Evolutionary conservation across 129 eudicot genomes (phyloP).

Genomic region (Helichrysum umbraculigerum): DNA sequence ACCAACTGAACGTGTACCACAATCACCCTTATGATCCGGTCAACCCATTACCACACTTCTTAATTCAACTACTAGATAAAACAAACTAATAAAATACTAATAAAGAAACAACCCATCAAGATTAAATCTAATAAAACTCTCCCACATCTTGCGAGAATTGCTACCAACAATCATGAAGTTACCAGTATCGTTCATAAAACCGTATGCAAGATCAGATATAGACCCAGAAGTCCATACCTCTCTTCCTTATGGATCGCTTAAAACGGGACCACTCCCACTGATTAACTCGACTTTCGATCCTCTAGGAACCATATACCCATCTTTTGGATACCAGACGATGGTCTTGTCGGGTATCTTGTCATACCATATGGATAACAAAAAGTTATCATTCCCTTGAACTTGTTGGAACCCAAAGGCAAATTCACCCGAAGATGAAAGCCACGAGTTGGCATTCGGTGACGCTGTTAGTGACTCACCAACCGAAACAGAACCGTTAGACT

Average conservation of each 20-base stretch:
- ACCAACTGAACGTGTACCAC: no score
- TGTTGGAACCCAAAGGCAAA: slow-evolving; percentile 56
- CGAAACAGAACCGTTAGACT: slow-evolving; percentile 23
- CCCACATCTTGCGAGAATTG: slow-evolving; percentile 39
- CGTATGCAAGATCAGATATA: slow-evolving; percentile 27
- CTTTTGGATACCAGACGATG: slow-evolving; percentile 49
- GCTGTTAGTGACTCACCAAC: slow-evolving; percentile 46
- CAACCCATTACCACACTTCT: no score
- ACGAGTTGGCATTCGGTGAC: slow-evolving; percentile 21
- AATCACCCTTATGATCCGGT: no score
- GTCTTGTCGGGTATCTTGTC: slow-evolving; percentile 47
- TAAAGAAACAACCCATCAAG: no score
- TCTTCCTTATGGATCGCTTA: slow-evolving; percentile 37
- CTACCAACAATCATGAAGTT: slow-evolving; percentile 40
- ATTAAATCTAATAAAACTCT: no score
- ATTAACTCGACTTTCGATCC: slow-evolving; percentile 29
- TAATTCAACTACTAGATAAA: no score
- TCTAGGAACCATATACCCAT: slow-evolving; percentile 4
- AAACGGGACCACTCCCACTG: slow-evolving; percentile 32
- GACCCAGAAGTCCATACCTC: slow-evolving; percentile 24
- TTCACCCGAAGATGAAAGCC: slow-evolving; percentile 56
- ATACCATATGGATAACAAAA: slow-evolving; percentile 51
- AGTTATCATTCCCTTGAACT: slow-evolving; percentile 22
- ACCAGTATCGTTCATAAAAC: slow-evolving; percentile 45
- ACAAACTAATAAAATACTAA: no score